phyloP scores from a whole-genome alignment of 306 rosid species.

The Citrullus mucosospermus region DNA sequence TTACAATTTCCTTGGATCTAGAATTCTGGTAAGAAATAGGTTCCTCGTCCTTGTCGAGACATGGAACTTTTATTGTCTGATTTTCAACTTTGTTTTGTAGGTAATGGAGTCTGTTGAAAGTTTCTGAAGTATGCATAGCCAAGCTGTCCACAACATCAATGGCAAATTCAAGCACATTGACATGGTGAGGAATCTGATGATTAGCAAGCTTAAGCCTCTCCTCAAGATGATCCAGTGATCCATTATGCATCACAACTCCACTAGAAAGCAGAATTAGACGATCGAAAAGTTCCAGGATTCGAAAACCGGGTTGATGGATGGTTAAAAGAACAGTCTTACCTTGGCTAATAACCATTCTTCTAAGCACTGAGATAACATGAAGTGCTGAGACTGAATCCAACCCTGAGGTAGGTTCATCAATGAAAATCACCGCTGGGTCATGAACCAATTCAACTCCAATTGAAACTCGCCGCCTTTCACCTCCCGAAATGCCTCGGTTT shows the following conservation, averaged over 20 bases:
- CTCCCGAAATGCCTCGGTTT: conserved; percentile 57
- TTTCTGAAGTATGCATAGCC: conserved; percentile 39
- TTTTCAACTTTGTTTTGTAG: conserved; percentile 3
- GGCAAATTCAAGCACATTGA: conserved; percentile 74
- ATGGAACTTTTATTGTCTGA: conserved; percentile 10
- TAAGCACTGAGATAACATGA: conserved; percentile 65
- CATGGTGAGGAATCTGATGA: conserved; percentile 56
- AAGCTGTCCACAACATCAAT: conserved; percentile 65
- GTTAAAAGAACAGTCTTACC: conserved; percentile 75
- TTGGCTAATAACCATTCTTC: conserved; percentile 50
- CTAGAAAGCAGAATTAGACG: conserved; percentile 55
- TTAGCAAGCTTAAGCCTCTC: conserved; percentile 46
- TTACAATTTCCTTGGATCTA: conserved; percentile 35
- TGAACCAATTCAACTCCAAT: conserved; percentile 92
- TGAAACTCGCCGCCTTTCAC: conserved; percentile 85
- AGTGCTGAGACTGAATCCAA: conserved; percentile 96
- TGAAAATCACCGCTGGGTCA: conserved; percentile 73
- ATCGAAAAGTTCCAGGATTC: conserved; percentile 63
- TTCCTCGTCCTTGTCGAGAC: conserved; percentile 26
- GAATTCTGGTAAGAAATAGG: conserved; percentile 35
- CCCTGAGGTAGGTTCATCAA: conserved; percentile 96
- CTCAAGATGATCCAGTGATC: conserved; percentile 59
- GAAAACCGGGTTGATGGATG: conserved; percentile 88
- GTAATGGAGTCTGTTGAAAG: conserved; percentile 23
- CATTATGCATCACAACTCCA: conserved; percentile 67